Base-by-base conservation (phyloP, 306 rosid genomes). In the Gillenia trifoliata region DNA sequence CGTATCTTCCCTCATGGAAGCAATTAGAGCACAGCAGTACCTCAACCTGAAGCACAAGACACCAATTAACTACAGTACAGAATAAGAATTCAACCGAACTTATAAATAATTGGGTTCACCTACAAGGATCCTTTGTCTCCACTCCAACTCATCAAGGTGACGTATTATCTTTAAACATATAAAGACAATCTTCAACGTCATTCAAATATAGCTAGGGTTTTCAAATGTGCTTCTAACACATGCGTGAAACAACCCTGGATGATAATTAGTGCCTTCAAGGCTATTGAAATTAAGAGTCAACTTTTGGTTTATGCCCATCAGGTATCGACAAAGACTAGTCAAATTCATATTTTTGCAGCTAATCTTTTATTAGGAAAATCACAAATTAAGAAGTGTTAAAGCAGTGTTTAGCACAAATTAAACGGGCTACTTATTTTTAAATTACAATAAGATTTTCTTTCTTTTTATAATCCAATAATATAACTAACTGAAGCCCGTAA, bases 1-100 rank as follows among this genome's bases (percentile, higher is more conserved):
- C 93, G 74, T 83, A 90, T 79, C 89, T 92, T 65, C 99, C 99
- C 78, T 87, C 99, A 77, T 87, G 90, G 84, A 90, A 92, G 91
- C 99, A 95, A 79, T 86, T 87, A 38, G 86, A 78, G 83, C 99
- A 95, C 41, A 95, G 88, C 77, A 89, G 78, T 74, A 82, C 81
- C 79, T 95, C 99, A 85, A 87, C 87, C 98, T 95, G 98, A 59
- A 69, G 79, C 71, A 82, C 22, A 36, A 75, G 72, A 83, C 68
- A 76, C 23, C 40, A 64, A 77, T 83, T 65, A 83, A 77, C 62
- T 40, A 77, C 49, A 50, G 74, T 41, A 43, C 64, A 54, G 54
- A 77, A 40, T 65, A 49, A 15, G 47, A 75, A 33, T 49, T 45
- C 70, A 57, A 55, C 55, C 68, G 63, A 68, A 23, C 57, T 25